Conservation (phyloP, 2,329 filamentous ascomycete genomes). For the Trichoderma sp. region DNA sequence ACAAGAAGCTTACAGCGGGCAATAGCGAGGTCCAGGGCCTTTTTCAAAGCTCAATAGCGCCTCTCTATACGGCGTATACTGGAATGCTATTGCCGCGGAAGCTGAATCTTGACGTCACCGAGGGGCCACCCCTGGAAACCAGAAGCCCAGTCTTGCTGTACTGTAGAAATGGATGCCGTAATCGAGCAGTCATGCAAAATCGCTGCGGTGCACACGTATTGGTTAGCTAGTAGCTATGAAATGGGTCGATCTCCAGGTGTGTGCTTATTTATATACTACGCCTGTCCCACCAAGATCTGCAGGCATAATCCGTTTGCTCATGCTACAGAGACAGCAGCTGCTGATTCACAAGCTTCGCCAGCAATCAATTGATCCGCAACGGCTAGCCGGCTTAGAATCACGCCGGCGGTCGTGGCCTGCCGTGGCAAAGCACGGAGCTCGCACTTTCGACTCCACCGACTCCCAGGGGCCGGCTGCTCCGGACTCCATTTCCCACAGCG, state of each 20-base stretch:
- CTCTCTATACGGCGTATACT: too few relatives aligned
- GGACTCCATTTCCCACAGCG: background rate
- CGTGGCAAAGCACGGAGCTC: background rate
- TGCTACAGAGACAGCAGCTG: background rate
- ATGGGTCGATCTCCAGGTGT: too few relatives aligned
- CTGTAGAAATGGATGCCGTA: background rate
- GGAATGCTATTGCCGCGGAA: background rate
- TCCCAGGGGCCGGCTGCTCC: conserved; percentile 3
- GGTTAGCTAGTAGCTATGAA: too few relatives aligned
- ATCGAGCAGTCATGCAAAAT: background rate
- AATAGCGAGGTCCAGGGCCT: background rate
- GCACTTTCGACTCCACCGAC: conserved; percentile 5
- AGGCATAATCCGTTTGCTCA: conserved; percentile 4
- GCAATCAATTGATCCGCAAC: background rate
- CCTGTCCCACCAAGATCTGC: background rate
- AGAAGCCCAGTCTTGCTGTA: background rate
- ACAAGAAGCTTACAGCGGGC: background rate
- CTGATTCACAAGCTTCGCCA: background rate
- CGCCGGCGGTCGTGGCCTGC: background rate
- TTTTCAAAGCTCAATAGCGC: background rate
- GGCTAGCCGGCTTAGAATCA: background rate
- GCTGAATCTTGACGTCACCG: conserved; percentile 17
- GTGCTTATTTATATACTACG: too few relatives aligned
- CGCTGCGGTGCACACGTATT: background rate
- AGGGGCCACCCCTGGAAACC: background rate